phyloP scores from a whole-genome alignment of 371 early-diverging fungal species.

The Actinomortierella wolfii region DNA sequence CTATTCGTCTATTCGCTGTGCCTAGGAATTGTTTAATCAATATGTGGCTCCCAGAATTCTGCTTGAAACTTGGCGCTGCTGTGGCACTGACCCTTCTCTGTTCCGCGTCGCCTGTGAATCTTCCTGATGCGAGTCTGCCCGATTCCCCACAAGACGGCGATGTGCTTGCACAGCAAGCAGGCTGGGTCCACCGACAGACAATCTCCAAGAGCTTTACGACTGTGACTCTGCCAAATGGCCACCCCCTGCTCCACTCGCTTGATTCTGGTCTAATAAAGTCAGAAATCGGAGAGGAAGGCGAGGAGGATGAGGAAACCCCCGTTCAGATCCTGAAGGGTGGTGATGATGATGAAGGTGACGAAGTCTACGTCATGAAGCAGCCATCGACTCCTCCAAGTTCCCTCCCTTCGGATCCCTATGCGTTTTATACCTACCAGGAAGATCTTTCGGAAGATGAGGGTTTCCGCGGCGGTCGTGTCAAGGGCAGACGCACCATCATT shows the following conservation, averaged over 20 bases:
- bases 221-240: background rate
- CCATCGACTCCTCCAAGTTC: conserved; percentile 23
- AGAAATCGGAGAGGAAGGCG: conserved; percentile 1
- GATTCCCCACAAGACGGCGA: background rate
- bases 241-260: background rate
- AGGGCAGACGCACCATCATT: conserved; percentile 56
- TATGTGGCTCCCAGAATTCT: too few relatives aligned
- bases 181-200: background rate
- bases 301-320: background rate
- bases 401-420: conserved; percentile 23
- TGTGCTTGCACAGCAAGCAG: background rate
- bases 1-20: too few relatives aligned
- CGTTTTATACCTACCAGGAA: conserved; percentile 21
- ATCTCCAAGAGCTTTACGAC: background rate
- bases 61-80: background rate
- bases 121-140: background rate
- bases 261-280: background rate
- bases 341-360: background rate
- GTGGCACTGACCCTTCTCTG: background rate
- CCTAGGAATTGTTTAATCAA: too few relatives aligned
- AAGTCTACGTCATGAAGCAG: conserved; percentile 12
- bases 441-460: background rate
- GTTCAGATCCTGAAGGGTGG: background rate
- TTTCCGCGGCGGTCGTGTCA: background rate
- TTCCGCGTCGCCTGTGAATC: background rate